phyloP scores from a whole-genome alignment of 306 rosid genomes.

The Luffa acutangula region DNA sequence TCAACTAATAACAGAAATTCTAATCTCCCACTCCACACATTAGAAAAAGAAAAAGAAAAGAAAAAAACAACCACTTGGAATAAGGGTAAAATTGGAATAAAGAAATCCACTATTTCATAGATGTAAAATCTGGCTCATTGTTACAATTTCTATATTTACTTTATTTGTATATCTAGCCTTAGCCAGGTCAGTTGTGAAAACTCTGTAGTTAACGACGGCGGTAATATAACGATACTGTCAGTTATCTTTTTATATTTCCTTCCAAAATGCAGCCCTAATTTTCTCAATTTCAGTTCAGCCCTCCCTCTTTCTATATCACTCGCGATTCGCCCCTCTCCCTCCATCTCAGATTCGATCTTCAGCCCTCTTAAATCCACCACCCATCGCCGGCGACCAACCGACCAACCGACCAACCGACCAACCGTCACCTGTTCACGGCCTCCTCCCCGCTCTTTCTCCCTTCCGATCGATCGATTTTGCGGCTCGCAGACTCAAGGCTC shows the following conservation, averaged over 20 bases:
- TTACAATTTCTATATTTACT: not conserved
- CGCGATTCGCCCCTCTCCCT: not conserved
- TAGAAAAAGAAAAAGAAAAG: no score
- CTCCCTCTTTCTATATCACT: not conserved
- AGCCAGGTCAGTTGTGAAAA: not conserved
- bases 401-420: not conserved
- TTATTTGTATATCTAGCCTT: not conserved
- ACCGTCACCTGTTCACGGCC: not conserved
- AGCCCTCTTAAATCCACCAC: not conserved
- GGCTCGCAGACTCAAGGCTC: not conserved
- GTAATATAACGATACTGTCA: not conserved
- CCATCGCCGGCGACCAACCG: not conserved
- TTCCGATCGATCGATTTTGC: not conserved
- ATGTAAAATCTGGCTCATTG: not conserved
- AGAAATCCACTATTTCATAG: not conserved
- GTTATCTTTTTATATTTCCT: not conserved
- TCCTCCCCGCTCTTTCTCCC: not conserved
- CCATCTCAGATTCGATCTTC: constrained; percentile 4
- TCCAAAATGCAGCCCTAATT: not conserved
- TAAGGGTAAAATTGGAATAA: not conserved
- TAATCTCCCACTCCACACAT: no score
- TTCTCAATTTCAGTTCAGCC: not conserved
- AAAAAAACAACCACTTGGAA: no score
- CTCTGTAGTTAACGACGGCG: not conserved
- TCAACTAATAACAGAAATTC: no score